Evolutionary conservation across 2,329 filamentous ascomycete genomes (phyloP).

Genomic region (Talaromyces sp.): DNA sequence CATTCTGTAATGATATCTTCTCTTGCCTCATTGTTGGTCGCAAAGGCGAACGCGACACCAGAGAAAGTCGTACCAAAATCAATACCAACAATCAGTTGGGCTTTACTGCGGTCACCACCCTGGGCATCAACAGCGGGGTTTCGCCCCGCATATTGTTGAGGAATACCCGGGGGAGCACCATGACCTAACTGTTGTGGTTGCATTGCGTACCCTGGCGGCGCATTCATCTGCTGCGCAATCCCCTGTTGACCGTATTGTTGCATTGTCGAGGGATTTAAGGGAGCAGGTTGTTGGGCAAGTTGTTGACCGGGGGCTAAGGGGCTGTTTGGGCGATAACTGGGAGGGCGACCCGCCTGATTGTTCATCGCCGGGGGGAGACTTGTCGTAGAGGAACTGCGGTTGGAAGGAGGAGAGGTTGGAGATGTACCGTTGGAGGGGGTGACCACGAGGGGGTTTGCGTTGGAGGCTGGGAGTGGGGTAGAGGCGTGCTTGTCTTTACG

Average conservation of each 20-base stretch:
- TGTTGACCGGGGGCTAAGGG: slow-evolving; percentile 53
- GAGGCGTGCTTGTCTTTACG: slow-evolving; percentile 54
- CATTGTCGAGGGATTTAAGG: slow-evolving; percentile 56
- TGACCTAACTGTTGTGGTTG: slow-evolving; percentile 34
- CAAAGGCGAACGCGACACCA: slow-evolving; percentile 89
- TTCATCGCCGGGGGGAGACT: slow-evolving; percentile 58
- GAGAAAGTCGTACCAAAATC: slow-evolving; percentile 99
- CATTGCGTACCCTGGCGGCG: slow-evolving; percentile 51
- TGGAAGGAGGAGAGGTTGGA: slow-evolving; percentile 40
- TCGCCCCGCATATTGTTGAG: slow-evolving; percentile 33
- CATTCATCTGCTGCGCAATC: slow-evolving; percentile 37
- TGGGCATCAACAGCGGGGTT: slow-evolving; percentile 69
- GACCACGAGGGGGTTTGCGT: slow-evolving; percentile 25
- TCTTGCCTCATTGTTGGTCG: slow-evolving; percentile 94
- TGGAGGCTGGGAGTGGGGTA: slow-evolving; percentile 6
- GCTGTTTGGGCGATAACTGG: slow-evolving; percentile 62
- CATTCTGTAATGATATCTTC: slow-evolving; percentile 99
- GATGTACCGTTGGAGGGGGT: slow-evolving; percentile 39
- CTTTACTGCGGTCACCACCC: slow-evolving; percentile 85
- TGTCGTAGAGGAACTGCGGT: slow-evolving; percentile 50
- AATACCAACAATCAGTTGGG: slow-evolving; percentile 96
- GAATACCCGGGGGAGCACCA: slow-evolving; percentile 30
- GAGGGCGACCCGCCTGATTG: slow-evolving; percentile 55
- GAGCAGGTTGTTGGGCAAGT: slow-evolving; percentile 50
- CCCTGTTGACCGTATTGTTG: slow-evolving; percentile 49